Percentiles rank a stretch among this genome's conserved stretches.
phyloP scores from a whole-genome alignment of 352 stramenopile genomes.

The Globisporangium rhizosaccharum region DNA sequence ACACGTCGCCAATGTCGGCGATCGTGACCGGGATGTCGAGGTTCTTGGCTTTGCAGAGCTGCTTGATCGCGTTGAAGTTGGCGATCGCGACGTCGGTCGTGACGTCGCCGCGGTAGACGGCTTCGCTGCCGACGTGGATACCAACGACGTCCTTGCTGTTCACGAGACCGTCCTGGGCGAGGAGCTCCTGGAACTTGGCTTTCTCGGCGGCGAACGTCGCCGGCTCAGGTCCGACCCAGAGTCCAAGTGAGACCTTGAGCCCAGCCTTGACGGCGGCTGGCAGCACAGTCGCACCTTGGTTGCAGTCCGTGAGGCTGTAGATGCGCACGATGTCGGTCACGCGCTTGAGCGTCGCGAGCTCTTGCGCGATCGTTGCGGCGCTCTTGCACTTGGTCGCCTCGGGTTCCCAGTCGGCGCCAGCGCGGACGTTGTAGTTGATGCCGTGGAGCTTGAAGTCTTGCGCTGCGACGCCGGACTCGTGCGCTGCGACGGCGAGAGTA shows the following conservation, averaged over 20 bases:
- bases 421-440: conserved; percentile 67
- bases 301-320: conserved; percentile 49
- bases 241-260: conserved; percentile 45
- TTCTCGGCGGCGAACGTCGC: conserved; percentile 39
- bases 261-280: conserved; percentile 38
- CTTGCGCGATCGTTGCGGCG: conserved; percentile 23
- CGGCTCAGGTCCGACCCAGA: conserved; percentile 43
- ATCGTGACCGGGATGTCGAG: conserved; percentile 54
- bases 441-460: conserved; percentile 32
- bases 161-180: conserved; percentile 18
- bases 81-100: conserved; percentile 30
- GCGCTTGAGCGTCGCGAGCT: conserved; percentile 34
- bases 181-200: conserved; percentile 22
- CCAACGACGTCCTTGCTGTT: conserved; percentile 28
- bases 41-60: conserved; percentile 12
- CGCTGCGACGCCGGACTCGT: neutral
- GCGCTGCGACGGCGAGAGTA: conserved; percentile 1
- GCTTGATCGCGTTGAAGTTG: conserved; percentile 38
- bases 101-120: conserved; percentile 59
- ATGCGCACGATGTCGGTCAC: conserved; percentile 43
- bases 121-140: conserved; percentile 69
- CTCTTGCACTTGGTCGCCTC: conserved; percentile 42
- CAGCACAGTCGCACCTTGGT: conserved; percentile 35
- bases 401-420: conserved; percentile 43
- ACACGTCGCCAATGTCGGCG: conserved; percentile 61